These are phyloP conservation scores for Echinochloa phyllopogon DNA, from an alignment of 176 grass and related monocot species.

Conservation along the genomic window DNA sequence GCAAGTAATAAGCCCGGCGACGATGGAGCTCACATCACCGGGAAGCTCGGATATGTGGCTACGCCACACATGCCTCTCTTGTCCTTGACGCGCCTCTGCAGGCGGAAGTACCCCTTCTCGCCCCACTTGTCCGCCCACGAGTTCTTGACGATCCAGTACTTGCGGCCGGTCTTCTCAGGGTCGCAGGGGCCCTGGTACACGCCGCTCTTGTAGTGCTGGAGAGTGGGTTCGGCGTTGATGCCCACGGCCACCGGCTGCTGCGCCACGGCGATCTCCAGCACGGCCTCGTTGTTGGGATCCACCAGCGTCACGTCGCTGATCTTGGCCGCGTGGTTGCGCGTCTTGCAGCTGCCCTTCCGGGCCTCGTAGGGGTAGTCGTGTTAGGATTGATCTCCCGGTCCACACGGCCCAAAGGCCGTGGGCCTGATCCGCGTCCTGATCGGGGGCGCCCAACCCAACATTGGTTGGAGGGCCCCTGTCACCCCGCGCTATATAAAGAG, in stretches of 20 bases:
- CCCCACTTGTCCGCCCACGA: neutral
- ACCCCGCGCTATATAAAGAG: too few relatives aligned
- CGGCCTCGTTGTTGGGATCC: neutral
- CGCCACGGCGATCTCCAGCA: conserved; percentile 33
- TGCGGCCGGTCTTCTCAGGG: neutral
- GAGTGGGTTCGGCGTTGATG: neutral
- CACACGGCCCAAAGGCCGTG: too few relatives aligned
- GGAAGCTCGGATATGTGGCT: fast-evolving
- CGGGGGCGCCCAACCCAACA: too few relatives aligned
- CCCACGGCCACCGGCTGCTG: conserved; percentile 25
- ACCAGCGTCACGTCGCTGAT: neutral
- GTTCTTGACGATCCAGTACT: conserved; percentile 40
- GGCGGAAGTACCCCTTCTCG: conserved; percentile 16
- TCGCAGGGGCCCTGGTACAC: conserved; percentile 35
- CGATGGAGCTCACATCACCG: neutral
- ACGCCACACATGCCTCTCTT: conserved; percentile 8
- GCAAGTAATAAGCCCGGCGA: neutral
- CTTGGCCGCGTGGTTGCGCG: neutral
- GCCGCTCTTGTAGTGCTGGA: conserved; percentile 7
- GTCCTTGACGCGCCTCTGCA: neutral
- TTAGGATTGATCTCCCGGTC: too few relatives aligned
- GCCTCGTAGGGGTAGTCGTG: conserved; percentile 33
- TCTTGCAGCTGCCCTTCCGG: neutral
- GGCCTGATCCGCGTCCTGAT: too few relatives aligned
- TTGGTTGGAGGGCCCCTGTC: too few relatives aligned